Percentiles rank a stretch among this genome's conserved stretches.
Evolutionary conservation across 1,284 basidiomycete genomes (phyloP).

Genomic region (Cutaneotrichosporon daszewskae): DNA sequence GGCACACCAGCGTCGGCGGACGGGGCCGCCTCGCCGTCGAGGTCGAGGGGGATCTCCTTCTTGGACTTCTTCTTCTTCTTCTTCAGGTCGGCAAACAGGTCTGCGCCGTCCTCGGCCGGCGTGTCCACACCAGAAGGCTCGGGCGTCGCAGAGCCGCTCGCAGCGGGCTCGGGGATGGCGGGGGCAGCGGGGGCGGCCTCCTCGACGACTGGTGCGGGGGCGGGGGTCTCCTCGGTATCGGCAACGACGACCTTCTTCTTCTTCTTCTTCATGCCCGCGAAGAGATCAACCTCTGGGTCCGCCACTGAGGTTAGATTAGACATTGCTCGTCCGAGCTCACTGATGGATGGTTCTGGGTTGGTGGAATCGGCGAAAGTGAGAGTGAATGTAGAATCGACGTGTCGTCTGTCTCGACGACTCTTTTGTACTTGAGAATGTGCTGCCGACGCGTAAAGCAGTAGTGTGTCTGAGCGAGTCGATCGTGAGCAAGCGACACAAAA

Average conservation of each 20-base stretch:
- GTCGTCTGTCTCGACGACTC: neutral
- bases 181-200: conserved; percentile 22
- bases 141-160: conserved; percentile 31
- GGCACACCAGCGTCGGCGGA: conserved; percentile 46
- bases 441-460: too few relatives aligned
- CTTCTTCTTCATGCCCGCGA: conserved; percentile 53
- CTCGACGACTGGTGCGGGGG: too few relatives aligned
- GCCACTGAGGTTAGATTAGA: conserved; percentile 32
- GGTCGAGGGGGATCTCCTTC: conserved; percentile 46
- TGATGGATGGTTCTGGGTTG: neutral
- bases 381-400: neutral
- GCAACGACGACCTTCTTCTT: conserved; percentile 50
- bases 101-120: conserved; percentile 31
- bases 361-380: neutral
- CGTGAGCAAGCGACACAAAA: too few relatives aligned
- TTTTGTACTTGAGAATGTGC: too few relatives aligned
- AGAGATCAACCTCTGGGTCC: conserved; percentile 49
- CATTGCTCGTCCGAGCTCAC: too few relatives aligned
- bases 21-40: conserved; percentile 26
- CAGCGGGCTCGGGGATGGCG: conserved; percentile 33
- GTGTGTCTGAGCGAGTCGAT: too few relatives aligned
- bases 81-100: conserved; percentile 53
- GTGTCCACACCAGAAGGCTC: conserved; percentile 24
- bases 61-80: conserved; percentile 54
- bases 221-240: conserved; percentile 42